Conservation (phyloP, 805 yeast species). For the Phaffomyces thermotolerans region DNA sequence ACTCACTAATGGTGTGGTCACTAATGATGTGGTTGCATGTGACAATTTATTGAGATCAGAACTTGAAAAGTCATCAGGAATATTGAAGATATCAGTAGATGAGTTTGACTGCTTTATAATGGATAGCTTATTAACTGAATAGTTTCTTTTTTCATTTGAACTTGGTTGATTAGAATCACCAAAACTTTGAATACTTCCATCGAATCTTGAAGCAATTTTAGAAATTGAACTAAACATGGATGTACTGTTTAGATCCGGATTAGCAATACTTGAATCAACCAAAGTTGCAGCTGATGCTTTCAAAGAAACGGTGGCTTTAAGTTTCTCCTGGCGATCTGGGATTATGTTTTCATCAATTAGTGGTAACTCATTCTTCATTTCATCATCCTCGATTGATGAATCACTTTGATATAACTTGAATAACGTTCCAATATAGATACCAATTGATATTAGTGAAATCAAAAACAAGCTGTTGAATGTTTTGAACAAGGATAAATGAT, state of each 20-base stretch:
- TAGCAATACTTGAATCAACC: conserved; percentile 12
- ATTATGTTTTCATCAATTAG: background rate
- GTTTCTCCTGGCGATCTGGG: background rate
- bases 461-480: conserved; percentile 8
- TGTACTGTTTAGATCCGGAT: background rate
- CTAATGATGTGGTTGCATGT: conserved; percentile 6
- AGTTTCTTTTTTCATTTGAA: background rate
- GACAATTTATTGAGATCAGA: background rate
- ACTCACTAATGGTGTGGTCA: conserved; percentile 11
- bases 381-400: background rate
- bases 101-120: conserved; percentile 19
- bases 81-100: conserved; percentile 6
- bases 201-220: conserved; percentile 1
- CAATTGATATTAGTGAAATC: conserved; percentile 6
- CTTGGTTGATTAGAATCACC: background rate
- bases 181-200: background rate
- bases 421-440: conserved; percentile 4
- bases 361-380: background rate
- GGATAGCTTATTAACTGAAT: conserved; percentile 18
- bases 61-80: conserved; percentile 1
- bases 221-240: conserved; percentile 1
- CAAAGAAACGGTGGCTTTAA: conserved; percentile 12
- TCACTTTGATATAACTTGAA: background rate
- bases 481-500: conserved; percentile 1
- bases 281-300: conserved; percentile 23